phyloP scores from a whole-genome alignment of 768 basidiomycete genomes.

The Boletus subcaerulescens region DNA sequence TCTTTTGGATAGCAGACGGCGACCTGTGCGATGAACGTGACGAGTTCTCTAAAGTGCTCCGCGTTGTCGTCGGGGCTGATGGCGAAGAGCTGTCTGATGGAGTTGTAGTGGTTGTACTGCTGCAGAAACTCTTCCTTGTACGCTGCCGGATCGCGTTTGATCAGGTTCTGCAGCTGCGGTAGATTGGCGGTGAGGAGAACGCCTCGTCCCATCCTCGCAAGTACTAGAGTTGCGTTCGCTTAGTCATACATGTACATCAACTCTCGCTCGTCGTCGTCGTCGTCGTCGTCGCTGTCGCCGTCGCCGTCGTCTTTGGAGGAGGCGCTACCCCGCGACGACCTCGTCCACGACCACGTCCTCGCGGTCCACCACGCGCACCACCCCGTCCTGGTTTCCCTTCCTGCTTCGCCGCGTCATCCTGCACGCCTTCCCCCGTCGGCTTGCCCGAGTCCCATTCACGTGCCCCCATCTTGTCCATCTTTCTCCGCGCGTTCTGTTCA shows the following conservation, averaged over 20 bases:
- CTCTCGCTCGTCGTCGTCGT: background rate
- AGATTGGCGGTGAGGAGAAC: constrained; percentile 79
- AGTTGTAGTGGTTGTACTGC: constrained; percentile 95
- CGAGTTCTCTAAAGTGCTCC: constrained; percentile 79
- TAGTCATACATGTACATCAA: constrained; percentile 13
- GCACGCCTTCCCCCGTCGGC: constrained; percentile 15
- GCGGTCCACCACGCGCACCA: constrained; percentile 25
- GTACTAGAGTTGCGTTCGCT: background rate
- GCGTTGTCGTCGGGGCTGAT: constrained; percentile 83
- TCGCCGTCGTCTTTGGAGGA: too few relatives aligned
- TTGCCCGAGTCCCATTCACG: constrained; percentile 89
- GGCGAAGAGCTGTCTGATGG: constrained; percentile 80
- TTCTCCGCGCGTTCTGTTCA: constrained; percentile 75
- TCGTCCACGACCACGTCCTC: constrained; percentile 34
- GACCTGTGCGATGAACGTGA: constrained; percentile 89
- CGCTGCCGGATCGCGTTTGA: constrained; percentile 86
- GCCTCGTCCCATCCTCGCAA: constrained; percentile 4
- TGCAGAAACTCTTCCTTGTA: constrained; percentile 96
- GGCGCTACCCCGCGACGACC: constrained; percentile 16
- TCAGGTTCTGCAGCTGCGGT: constrained; percentile 93
- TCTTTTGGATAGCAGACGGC: constrained; percentile 80
- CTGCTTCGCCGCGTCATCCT: constrained; percentile 14
- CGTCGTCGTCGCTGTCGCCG: background rate
- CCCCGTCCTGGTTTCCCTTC: constrained; percentile 31
- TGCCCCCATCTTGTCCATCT: constrained; percentile 74